A percentile compares a stretch with the other conserved stretches of the same genome.
These are phyloP conservation scores for Pichia sp. DNA, from an alignment of 1,139 yeast species.

Conservation along the genomic window DNA sequence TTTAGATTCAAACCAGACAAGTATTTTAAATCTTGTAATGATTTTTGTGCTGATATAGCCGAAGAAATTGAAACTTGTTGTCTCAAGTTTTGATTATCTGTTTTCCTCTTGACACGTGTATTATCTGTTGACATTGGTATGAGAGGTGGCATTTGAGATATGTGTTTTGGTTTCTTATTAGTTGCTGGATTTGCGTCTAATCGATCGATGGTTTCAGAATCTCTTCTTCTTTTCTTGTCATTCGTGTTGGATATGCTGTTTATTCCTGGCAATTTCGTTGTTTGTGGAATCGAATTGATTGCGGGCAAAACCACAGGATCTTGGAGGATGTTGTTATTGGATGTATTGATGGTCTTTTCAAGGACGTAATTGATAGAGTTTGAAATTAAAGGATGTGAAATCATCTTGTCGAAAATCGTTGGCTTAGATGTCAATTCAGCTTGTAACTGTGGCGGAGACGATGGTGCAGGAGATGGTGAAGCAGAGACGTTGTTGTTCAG, in stretches of 20 bases:
- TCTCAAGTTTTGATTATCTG: constrained; percentile 17
- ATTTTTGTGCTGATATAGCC: constrained; percentile 29
- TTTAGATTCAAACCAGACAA: constrained; percentile 32
- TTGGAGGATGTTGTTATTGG: constrained; percentile 24
- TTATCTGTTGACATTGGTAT: neutral
- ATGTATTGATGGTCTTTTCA: constrained; percentile 32
- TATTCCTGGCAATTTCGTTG: neutral
- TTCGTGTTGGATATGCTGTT: neutral
- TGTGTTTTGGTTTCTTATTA: neutral
- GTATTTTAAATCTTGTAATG: constrained; percentile 33
- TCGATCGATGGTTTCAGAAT: neutral
- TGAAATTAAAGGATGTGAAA: constrained; percentile 35
- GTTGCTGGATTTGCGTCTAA: neutral
- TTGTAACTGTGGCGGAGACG: neutral
- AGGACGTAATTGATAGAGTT: constrained; percentile 34
- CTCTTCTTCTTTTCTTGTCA: constrained; percentile 3
- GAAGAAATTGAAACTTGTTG: constrained; percentile 31
- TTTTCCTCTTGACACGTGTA: constrained; percentile 2
- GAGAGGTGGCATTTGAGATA: neutral
- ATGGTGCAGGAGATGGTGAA: neutral
- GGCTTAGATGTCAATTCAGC: neutral
- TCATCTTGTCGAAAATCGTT: constrained; percentile 33
- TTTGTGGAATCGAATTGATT: neutral
- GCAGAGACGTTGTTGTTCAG: neutral
- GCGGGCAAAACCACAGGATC: neutral